Base-by-base conservation (phyloP, 768 basidiomycete species). In the Boletellus sp. region DNA sequence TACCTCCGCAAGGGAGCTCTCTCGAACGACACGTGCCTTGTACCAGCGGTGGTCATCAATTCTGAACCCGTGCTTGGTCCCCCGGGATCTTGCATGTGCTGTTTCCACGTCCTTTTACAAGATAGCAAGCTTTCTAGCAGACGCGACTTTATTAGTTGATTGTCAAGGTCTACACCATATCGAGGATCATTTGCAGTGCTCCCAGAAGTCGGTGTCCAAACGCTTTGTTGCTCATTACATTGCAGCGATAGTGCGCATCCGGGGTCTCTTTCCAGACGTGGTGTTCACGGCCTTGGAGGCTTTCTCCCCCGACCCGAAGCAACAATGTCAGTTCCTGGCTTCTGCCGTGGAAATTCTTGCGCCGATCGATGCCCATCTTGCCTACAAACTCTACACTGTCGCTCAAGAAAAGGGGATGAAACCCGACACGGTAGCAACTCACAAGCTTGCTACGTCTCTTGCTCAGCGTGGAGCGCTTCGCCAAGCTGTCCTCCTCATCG, bases 101-200 rank as follows among this genome's bases (percentile, higher is more conserved):
- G 63, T 79, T 32, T 54, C 71, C 5, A 63, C 70, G 6, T 63
- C 76, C 1, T 80, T 83, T 57, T 62, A 83, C 26, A 75, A 68
- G 38, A 57, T 81, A 28, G 71, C 79, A 8, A 70, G 63, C 15
- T 50, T 59, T n/a, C 63, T 73, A 6, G 57, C 52, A 6, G 78
- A 81, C 46, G 57, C 47, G 1, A 52, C 61, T 9, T 55, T 83
- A 11, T 62, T 68, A 31, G 61, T 67, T 6, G 70, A 56, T 3
- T 78, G 75, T 51, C 61, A 58, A 39, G 65, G 57, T 11, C 71
- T 72, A 43, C 70, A 63, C 51, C 44, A 53, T 16, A 32, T 50
- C n/a, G 58, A 61, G 24, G 52, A 45, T 71, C 69, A 60, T 39
- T n/a, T 16, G 19, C 50, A 38, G 9, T 45, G 41, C 45, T 31